Base-by-base conservation (phyloP, 495 filamentous ascomycete species). In the Aspergillus taichungensis region DNA sequence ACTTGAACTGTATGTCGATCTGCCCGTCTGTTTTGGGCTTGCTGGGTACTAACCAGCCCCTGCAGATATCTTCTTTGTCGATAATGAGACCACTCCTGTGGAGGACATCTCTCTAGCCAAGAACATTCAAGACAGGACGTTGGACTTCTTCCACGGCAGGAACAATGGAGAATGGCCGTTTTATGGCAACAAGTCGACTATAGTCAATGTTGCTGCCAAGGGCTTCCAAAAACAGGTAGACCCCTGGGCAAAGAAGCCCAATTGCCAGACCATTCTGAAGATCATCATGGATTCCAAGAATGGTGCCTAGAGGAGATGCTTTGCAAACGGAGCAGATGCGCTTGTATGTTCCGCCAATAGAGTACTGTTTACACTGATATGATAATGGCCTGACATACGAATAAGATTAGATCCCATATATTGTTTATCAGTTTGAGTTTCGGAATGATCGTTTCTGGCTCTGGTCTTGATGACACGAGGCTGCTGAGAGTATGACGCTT, bases 1-100 rank as follows among this genome's bases (percentile, higher is more conserved):
- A 79, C 12, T 75, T 78, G 5, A 30, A 30, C 12, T 42, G 40
- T 42, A 42, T 12, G 40, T 11, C 3, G 8, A 14, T 42, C 13
- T 7, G 9, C 32, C 12, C 32, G 5, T 34, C 9, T 12, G 12
- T 34, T 34, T 24, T 24, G 18, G 18, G 32, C 9, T 34, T 3
- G 9, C 9, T 34, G 32, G 32, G 5, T 33, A 30, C 36, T 37
- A 6, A 13, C 14, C 2, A 29, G n/a, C 8, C 4, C 6, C 6
- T 8, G 6, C 29, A 42, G 40, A 42, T 13, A 18, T n/a, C 9
- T 42, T 42, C 29, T 42, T 31, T n/a, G 14, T 9, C 6, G 40
- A 42, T 8, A 12, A 33, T 12, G 10, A 10, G 7, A 29, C 30
- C 3, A 5, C 30, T 1, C 10, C 40, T 18, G 40, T 42, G n/a